A percentile compares a stretch with the other conserved stretches of the same genome.
Conservation (phyloP, 768 basidiomycete species). For the Psilocybe tampanensis region DNA sequence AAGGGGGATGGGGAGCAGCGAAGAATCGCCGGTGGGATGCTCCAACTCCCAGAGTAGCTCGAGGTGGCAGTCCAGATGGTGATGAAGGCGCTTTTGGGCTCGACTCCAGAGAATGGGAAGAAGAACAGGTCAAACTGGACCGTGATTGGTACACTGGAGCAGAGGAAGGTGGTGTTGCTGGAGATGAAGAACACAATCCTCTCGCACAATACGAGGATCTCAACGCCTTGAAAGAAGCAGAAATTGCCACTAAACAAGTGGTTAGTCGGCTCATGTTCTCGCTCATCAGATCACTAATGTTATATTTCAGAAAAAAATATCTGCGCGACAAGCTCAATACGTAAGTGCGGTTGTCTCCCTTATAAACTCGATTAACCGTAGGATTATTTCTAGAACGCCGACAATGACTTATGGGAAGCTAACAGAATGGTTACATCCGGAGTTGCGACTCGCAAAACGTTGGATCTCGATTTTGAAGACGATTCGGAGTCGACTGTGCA, state of each 20-base stretch:
- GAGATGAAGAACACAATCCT: conserved; percentile 92
- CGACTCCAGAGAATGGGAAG: conserved; percentile 93
- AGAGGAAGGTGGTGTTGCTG: conserved; percentile 84
- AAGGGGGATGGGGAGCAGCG: conserved; percentile 63
- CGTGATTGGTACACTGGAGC: conserved; percentile 96
- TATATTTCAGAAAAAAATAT: conserved; percentile 72
- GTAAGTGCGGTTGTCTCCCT: conserved; percentile 44
- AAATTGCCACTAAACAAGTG: conserved; percentile 75
- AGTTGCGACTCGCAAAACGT: conserved; percentile 80
- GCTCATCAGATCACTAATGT: conserved; percentile 18
- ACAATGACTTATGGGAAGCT: conserved; percentile 98
- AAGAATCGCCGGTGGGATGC: conserved; percentile 75
- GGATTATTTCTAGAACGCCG: conserved; percentile 71
- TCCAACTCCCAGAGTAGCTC: conserved; percentile 71
- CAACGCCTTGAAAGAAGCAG: conserved; percentile 64
- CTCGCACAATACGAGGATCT: conserved; percentile 93
- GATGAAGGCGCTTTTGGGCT: conserved; percentile 65
- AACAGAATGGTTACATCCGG: conserved; percentile 98
- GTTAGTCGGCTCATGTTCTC: conserved; percentile 40
- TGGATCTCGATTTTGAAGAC: conserved; percentile 96
- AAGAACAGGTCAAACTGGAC: conserved; percentile 90
- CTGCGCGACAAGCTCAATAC: conserved; percentile 95
- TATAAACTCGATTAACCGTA: conserved; percentile 4
- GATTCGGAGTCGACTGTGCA: conserved; percentile 96
- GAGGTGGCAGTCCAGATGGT: conserved; percentile 71